Conservation (phyloP, 1,139 yeast genomes). For the Geotrichum cucujoidarum region DNA sequence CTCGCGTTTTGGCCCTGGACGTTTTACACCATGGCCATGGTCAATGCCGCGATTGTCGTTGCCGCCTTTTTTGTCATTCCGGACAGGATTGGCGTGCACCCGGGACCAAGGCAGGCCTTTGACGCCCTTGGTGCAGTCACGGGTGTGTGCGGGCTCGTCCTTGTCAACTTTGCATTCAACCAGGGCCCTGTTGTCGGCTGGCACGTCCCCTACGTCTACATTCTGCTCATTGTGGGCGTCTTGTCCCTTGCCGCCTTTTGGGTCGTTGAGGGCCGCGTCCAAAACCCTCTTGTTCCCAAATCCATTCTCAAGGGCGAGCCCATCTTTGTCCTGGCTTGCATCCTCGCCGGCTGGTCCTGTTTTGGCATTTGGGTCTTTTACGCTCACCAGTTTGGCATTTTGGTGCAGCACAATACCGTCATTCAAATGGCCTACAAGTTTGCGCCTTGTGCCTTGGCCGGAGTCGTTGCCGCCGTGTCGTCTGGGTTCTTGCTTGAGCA, state of each 20-base stretch:
- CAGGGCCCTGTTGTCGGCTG: slow-evolving; percentile 62
- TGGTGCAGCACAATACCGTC: slow-evolving; percentile 37
- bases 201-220: slow-evolving; percentile 47
- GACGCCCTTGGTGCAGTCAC: slow-evolving; percentile 47
- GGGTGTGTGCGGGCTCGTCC: slow-evolving; percentile 48
- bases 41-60: slow-evolving; percentile 34
- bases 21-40: slow-evolving; percentile 47
- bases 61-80: slow-evolving; percentile 45
- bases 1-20: slow-evolving; percentile 55
- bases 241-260: slow-evolving; percentile 39
- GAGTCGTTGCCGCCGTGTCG: slow-evolving; percentile 45
- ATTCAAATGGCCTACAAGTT: slow-evolving; percentile 42
- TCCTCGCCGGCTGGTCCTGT: slow-evolving; percentile 56
- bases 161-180: slow-evolving; percentile 55
- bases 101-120: slow-evolving; percentile 31
- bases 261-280: slow-evolving; percentile 38
- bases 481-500: slow-evolving; percentile 41
- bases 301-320: slow-evolving; percentile 43
- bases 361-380: slow-evolving; percentile 57
- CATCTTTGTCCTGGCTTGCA: slow-evolving; percentile 45
- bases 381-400: slow-evolving; percentile 38
- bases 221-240: slow-evolving; percentile 47
- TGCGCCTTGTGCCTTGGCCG: slow-evolving; percentile 42
- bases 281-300: slow-evolving; percentile 47
- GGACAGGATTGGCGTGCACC: slow-evolving; percentile 26